Percentiles rank a stretch among this genome's conserved stretches.
These are phyloP conservation scores for Cyclotella sp. DNA, from an alignment of 108 stramenopile genomes.

Conservation along the genomic window DNA sequence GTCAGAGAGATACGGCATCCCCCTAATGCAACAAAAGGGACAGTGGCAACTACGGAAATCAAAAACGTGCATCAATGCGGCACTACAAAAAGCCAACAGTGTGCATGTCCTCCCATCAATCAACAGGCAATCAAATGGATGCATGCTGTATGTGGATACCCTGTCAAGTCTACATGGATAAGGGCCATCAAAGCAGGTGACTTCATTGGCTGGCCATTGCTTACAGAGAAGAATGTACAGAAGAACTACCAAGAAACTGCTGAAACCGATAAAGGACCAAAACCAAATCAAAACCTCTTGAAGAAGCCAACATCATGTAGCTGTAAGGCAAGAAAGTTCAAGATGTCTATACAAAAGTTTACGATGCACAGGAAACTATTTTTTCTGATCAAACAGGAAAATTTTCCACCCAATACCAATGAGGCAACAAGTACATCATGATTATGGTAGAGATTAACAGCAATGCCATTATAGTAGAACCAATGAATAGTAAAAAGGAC, in stretches of 20 bases:
- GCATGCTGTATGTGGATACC: too few species aligned
- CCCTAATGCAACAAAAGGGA: conserved; percentile 18
- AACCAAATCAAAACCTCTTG: conserved; percentile 7
- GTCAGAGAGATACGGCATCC: conserved; percentile 26
- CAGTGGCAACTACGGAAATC: conserved; percentile 13
- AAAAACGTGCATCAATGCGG: not conserved
- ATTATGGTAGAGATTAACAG: conserved; percentile 36
- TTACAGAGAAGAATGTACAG: conserved; percentile 6
- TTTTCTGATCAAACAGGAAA: conserved; percentile 38
- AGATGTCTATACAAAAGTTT: conserved; percentile 17
- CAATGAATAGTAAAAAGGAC: conserved; percentile 36
- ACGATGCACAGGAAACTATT: conserved; percentile 9
- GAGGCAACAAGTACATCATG: conserved; percentile 33
- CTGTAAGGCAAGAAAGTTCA: conserved; percentile 15
- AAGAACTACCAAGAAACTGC: conserved; percentile 29
- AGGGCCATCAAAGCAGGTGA: too few species aligned
- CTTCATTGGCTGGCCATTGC: too few species aligned
- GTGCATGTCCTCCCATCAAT: conserved; percentile 34
- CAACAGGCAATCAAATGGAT: too few species aligned
- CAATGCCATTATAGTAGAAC: conserved; percentile 40
- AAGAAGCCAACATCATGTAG: not conserved
- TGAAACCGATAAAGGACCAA: conserved; percentile 39
- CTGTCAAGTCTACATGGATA: too few species aligned
- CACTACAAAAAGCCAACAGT: conserved; percentile 22
- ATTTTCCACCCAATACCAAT: conserved; percentile 5